phyloP scores from a whole-genome alignment of 345 rosid species.

The Mangifera indica region DNA sequence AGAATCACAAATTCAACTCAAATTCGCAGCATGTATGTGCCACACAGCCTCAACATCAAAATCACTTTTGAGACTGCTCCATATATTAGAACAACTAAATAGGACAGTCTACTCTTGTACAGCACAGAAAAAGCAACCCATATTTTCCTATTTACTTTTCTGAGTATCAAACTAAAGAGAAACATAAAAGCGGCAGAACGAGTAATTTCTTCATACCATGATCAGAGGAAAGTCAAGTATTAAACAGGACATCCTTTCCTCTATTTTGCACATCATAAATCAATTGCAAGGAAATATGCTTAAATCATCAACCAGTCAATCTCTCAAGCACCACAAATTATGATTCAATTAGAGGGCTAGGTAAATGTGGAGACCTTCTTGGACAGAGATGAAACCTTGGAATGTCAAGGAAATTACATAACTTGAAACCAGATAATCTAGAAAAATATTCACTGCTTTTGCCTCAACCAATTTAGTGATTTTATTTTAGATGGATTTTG shows the following conservation, averaged over 20 bases:
- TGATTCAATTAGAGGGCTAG: neutral
- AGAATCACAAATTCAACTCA: neutral
- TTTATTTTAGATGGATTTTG: neutral
- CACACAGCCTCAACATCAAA: neutral
- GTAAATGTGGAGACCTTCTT: neutral
- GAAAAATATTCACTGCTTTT: neutral
- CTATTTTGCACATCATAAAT: neutral
- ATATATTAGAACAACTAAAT: neutral
- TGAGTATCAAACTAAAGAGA: neutral
- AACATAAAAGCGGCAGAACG: neutral
- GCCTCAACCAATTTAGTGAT: neutral
- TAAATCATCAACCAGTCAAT: neutral
- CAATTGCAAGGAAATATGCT: neutral
- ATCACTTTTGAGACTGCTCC: neutral
- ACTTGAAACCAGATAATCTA: neutral
- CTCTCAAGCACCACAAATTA: neutral
- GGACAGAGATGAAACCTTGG: no score
- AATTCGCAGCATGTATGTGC: neutral
- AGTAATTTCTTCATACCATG: neutral
- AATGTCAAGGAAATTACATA: neutral
- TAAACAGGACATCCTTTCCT: neutral
- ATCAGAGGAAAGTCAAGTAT: neutral
- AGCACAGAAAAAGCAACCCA: neutral
- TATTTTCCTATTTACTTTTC: neutral
- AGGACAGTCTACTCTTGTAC: neutral